Evolutionary conservation across 2,329 filamentous ascomycete genomes (phyloP).

Genomic region (Phialophora tarda): DNA sequence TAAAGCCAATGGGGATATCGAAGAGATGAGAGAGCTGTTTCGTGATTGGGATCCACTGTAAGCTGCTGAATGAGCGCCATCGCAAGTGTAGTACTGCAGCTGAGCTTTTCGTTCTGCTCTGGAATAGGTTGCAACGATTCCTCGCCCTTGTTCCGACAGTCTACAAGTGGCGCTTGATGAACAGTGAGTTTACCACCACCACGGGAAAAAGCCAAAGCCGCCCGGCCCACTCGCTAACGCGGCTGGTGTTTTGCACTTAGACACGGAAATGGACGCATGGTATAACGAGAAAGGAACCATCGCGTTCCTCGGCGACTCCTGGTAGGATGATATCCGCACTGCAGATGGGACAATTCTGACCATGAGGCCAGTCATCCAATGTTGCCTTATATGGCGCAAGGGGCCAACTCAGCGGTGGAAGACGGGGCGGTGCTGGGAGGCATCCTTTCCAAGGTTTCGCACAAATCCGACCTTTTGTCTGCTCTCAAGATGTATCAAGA

Average conservation of each 20-base stretch:
- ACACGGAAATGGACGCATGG: constrained; percentile 29
- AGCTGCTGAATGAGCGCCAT: no score
- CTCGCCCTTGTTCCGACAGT: constrained; percentile 37
- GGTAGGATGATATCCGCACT: no score
- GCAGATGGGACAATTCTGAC: no score
- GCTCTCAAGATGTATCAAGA: constrained; percentile 46
- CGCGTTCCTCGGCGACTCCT: constrained; percentile 50
- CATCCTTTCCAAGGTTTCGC: constrained; percentile 50
- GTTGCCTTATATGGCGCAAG: constrained; percentile 47
- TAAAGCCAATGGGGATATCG: constrained; percentile 44
- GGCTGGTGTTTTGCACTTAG: no score
- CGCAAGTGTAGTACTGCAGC: no score
- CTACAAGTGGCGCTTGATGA: constrained; percentile 57
- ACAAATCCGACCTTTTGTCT: constrained; percentile 39
- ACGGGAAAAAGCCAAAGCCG: no score
- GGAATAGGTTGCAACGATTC: constrained; percentile 38
- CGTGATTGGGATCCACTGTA: constrained; percentile 42
- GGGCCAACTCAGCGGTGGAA: constrained; percentile 45
- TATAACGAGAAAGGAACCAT: constrained; percentile 36
- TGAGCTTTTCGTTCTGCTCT: no score
- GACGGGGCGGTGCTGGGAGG: constrained; percentile 44
- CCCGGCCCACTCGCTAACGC: no score
- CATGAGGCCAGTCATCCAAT: constrained; percentile 49
- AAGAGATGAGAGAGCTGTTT: constrained; percentile 44
- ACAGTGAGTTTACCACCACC: constrained; percentile 11